Conservation (phyloP, 1,139 yeast genomes). For the Diutina neorugosa region DNA sequence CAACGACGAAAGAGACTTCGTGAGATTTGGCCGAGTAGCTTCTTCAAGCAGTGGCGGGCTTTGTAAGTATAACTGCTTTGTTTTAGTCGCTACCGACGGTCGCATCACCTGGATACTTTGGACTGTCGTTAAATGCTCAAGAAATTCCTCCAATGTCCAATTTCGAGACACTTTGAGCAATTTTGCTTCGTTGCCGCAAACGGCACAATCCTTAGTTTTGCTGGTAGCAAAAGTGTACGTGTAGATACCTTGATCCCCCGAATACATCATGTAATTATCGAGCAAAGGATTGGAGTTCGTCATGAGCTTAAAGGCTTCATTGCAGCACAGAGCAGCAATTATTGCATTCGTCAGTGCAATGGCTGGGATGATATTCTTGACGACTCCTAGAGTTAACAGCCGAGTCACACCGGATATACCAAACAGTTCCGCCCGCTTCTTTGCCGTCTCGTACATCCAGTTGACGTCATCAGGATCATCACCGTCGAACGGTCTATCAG, state of each 20-base stretch:
- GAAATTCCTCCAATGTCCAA: constrained; percentile 37
- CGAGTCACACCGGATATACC: constrained; percentile 65
- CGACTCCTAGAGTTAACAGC: constrained; percentile 70
- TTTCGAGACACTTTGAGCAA: constrained; percentile 19
- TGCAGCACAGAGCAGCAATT: constrained; percentile 84
- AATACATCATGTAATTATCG: constrained; percentile 78
- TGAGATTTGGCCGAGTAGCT: constrained; percentile 36
- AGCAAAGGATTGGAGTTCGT: constrained; percentile 58
- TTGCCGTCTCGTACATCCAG: constrained; percentile 49
- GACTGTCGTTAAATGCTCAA: constrained; percentile 22
- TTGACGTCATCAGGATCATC: constrained; percentile 60
- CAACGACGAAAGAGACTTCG: constrained; percentile 22
- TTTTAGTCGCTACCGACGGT: constrained; percentile 40
- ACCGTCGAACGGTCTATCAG: constrained; percentile 43
- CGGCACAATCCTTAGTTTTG: constrained; percentile 52
- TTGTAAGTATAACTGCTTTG: constrained; percentile 33
- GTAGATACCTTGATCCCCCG: constrained; percentile 69
- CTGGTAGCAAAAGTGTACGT: constrained; percentile 60
- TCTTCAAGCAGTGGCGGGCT: constrained; percentile 40
- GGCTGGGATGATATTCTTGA: constrained; percentile 87
- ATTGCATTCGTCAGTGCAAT: constrained; percentile 92
- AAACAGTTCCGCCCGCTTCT: constrained; percentile 48
- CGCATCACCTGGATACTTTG: constrained; percentile 30
- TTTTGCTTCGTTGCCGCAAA: constrained; percentile 49
- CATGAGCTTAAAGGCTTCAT: constrained; percentile 71